Base-by-base conservation (phyloP, 1,284 basidiomycete species). In the Athelia sp. region DNA sequence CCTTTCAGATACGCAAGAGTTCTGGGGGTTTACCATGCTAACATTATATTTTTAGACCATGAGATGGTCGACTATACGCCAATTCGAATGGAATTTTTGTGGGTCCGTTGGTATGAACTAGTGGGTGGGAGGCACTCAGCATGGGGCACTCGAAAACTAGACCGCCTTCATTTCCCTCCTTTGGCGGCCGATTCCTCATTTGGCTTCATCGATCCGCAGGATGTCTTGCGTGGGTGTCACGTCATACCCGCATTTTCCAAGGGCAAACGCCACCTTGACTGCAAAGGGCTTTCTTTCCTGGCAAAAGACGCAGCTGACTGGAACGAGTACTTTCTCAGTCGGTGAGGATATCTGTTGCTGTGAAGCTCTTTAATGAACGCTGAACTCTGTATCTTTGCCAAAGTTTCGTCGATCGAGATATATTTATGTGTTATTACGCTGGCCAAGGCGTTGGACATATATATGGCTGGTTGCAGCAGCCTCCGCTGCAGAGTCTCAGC, bases 91-190 rank as follows among this genome's bases (percentile, higher is more conserved):
- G 56, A 67, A 18, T 59, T 66, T 35, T 44, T 68, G 2, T 64
- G 62, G 59, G 62, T 68, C 3, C 53, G 58, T 1, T 67, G 66
- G 65, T 66, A 53, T 22, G 45, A 51, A 0, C 40, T 50, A 15
- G 49, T 21, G 4, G 36, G 36, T 17, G n/a, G 9, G n/a, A 8
- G 6, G 4, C 36, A 21, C n/a, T 17, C 36, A n/a, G 6, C n/a
- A 6, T 40, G 36, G 36, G 15, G 19, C 15, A n/a, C 36, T 17
- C 15, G 19, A 21, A 40, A 40, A 40, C 15, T 40, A 9, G 36
- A 40, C n/a, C 36, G 36, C 36, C 22, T 58, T 19, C 49, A 53
- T 1, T 57, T 58, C n/a, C 42, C 57, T 1, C 45, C 51, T 1
- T 24, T 44, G 21, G 24, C n/a, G 29, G 18, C 49, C n/a, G 36